These are phyloP conservation scores for Corylus avellana DNA, from an alignment of 306 rosid species.

Conservation along the genomic window DNA sequence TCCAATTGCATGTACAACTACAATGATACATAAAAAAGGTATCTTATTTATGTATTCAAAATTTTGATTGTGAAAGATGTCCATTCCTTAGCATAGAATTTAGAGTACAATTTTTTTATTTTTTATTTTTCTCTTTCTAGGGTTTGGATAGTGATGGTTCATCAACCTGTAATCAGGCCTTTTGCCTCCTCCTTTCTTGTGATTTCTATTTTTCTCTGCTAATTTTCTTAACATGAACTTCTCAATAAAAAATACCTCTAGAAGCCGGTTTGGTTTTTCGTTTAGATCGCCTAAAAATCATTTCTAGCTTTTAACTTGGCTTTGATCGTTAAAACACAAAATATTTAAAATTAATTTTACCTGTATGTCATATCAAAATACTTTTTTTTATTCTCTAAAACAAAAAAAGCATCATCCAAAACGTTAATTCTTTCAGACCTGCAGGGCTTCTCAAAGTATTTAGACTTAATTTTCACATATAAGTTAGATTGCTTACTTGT, in stretches of 20 bases:
- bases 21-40: slow-evolving; percentile 28
- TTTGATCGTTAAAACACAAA: too few relatives aligned
- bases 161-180: slow-evolving; percentile 41
- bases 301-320: too few relatives aligned
- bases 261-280: not conserved
- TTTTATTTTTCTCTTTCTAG: not conserved
- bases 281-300: too few relatives aligned
- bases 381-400: too few relatives aligned
- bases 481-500: too few relatives aligned
- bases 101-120: not conserved
- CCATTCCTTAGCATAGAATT: slow-evolving; percentile 6
- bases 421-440: not conserved
- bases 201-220: slow-evolving; percentile 16
- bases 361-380: too few relatives aligned
- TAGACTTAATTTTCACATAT: not conserved
- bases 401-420: too few relatives aligned
- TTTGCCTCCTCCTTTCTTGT: slow-evolving; percentile 6
- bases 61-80: slow-evolving; percentile 10
- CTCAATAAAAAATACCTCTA: not conserved
- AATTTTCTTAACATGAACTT: slow-evolving; percentile 8
- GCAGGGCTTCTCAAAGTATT: not conserved
- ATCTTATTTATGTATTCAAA: not conserved
- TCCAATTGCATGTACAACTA: slow-evolving; percentile 16
- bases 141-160: slow-evolving; percentile 51
- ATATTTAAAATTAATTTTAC: too few relatives aligned